Evolutionary conservation across 495 filamentous ascomycete genomes (phyloP).

Genomic region (Penicillium paxilli): DNA sequence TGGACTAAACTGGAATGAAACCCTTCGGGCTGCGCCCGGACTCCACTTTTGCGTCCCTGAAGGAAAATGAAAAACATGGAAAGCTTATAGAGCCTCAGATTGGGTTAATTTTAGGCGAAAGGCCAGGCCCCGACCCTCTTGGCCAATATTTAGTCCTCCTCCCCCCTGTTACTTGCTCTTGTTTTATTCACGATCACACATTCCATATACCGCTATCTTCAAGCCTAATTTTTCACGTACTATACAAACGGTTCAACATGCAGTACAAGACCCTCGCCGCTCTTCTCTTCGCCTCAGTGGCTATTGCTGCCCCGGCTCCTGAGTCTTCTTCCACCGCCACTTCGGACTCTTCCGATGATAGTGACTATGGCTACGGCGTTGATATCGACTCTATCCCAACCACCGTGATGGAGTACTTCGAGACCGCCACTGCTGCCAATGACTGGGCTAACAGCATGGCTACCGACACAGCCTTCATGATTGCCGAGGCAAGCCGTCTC

Average conservation of each 20-base stretch:
- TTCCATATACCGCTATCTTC: neutral
- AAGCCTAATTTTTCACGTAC: neutral
- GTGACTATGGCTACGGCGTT: neutral
- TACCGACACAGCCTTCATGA: slow-evolving; percentile 9
- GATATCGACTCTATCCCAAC: slow-evolving; percentile 1
- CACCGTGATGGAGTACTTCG: slow-evolving; percentile 10
- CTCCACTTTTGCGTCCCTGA: slow-evolving; percentile 5
- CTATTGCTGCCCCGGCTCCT: slow-evolving; percentile 18
- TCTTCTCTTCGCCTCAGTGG: slow-evolving; percentile 18
- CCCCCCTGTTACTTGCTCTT: neutral
- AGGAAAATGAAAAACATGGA: neutral
- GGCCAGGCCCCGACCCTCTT: neutral
- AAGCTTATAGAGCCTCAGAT: slow-evolving; percentile 3
- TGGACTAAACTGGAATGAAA: neutral
- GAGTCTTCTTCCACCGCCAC: neutral
- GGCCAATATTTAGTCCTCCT: neutral
- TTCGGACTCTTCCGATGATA: neutral
- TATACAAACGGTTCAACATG: slow-evolving; percentile 14
- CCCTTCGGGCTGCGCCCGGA: neutral
- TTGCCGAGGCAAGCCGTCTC: slow-evolving; percentile 12
- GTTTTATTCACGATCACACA: neutral
- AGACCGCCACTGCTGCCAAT: slow-evolving; percentile 20
- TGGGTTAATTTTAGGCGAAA: neutral
- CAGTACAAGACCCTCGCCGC: slow-evolving; percentile 23
- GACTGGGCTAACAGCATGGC: slow-evolving; percentile 11